Evolutionary conservation across 2,329 filamentous ascomycete species (phyloP), one percentile per base, ranked within the genome.

Genomic region (Aulographum hederae): DNA sequence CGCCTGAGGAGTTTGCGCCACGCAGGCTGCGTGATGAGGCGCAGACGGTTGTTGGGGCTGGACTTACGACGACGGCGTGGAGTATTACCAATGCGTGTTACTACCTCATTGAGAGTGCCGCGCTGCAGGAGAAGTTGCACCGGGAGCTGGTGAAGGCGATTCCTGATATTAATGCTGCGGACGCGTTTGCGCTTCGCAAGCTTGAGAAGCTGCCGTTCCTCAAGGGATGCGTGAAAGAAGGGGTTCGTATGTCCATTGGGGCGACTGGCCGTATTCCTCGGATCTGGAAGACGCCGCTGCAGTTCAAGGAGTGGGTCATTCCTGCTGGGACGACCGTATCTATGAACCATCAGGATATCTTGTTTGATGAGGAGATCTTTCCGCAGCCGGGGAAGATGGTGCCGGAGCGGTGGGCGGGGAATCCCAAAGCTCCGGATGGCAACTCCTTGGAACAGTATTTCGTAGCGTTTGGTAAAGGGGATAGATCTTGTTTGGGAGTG

Each of bases 401-500:
- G 3, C 47, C 48, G 2, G 46, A 50, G 36, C 37, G 48, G 18
- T 41, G 39, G 39, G 17, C 40, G 19, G 14, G 15, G 11, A 29
- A 29, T 29, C 27, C 27, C 11, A 25, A 25, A 13, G 30, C 21
- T 2, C 29, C 13, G 2, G 28, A 33, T 13, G 16, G 28, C 6
- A 23, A 26, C n/a, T 19, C 11, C n/a, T 25, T 41, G 16, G 39
- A 41, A n/a, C n/a, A n/a, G 17, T 56, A 53, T 32, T 36, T 58
- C 18, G 46, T 58, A 5, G 36, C 49, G 0, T 60, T 60, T 32
- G 46, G 46, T 20, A 50, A 46, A 21, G 60, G 60, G 0, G 53
- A 48, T 3, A 44, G 60, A 15, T 54, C 54, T 41, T 66, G 61
- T 36, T 46, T 59, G 10, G 61, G 61, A 12, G 57, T 58, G 28